These are phyloP conservation scores for Xylaria sp. DNA, from an alignment of 2,329 filamentous ascomycete genomes.

Conservation along the genomic window DNA sequence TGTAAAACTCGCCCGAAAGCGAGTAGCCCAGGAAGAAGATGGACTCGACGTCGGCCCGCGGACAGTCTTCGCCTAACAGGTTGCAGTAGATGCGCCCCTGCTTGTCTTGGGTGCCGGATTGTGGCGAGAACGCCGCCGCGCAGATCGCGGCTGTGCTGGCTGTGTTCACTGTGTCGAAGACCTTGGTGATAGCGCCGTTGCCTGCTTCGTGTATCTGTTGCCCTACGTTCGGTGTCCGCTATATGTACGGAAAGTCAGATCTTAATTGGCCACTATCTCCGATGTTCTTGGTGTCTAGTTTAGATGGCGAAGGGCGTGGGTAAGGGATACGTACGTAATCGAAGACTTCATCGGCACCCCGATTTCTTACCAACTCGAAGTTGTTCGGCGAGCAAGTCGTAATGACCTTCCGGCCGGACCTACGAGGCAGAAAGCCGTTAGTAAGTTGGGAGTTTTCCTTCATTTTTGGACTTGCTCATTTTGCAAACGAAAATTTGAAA, in stretches of 20 bases:
- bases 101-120: background rate
- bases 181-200: slow-evolving; percentile 7
- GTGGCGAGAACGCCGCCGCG: slow-evolving; percentile 3
- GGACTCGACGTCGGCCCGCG: slow-evolving; percentile 8
- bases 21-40: slow-evolving; percentile 5
- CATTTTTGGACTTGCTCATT: background rate
- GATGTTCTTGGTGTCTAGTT: background rate
- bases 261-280: background rate
- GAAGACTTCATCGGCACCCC: slow-evolving; percentile 9
- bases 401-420: slow-evolving; percentile 13
- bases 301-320: background rate
- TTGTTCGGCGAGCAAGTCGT: slow-evolving; percentile 13
- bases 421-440: background rate
- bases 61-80: background rate
- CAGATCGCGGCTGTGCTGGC: slow-evolving; percentile 10
- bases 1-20: slow-evolving; percentile 4
- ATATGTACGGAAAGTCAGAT: background rate
- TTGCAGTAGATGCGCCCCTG: slow-evolving; percentile 5
- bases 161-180: slow-evolving; percentile 7
- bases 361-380: slow-evolving; percentile 6
- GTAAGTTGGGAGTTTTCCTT: background rate
- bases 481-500: background rate
- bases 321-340: slow-evolving; percentile 11
- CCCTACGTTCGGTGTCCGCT: slow-evolving; percentile 6
- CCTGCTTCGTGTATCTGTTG: slow-evolving; percentile 4